phyloP scores from a whole-genome alignment of 805 yeast genomes.

The Yarrowia yakushimensis region DNA sequence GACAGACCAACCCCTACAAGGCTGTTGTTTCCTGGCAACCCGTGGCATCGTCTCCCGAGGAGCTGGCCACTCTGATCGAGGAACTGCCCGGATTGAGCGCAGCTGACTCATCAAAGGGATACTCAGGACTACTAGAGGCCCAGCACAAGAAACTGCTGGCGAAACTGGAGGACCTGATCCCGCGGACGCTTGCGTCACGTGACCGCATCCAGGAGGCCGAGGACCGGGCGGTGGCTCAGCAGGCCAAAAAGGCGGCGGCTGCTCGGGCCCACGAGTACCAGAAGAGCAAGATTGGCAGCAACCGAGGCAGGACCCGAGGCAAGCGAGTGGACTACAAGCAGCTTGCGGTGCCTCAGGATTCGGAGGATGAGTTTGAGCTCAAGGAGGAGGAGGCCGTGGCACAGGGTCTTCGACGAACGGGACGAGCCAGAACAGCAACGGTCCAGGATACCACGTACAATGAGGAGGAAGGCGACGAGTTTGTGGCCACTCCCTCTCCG shows the following conservation, averaged over 20 bases:
- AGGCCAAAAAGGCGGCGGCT: constrained; percentile 4
- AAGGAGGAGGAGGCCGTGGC: neutral
- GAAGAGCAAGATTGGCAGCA: neutral
- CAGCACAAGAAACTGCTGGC: neutral
- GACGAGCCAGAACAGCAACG: neutral
- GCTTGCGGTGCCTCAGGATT: neutral
- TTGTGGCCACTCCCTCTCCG: neutral
- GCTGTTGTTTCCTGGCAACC: neutral
- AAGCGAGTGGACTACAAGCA: constrained; percentile 7
- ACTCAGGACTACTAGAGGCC: neutral
- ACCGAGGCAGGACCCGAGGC: constrained; percentile 18
- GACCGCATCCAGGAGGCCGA: constrained; percentile 6
- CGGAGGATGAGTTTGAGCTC: constrained; percentile 2
- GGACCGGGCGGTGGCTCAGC: neutral
- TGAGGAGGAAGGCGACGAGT: neutral
- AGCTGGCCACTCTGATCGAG: neutral
- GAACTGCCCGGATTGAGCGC: neutral
- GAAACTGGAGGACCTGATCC: constrained; percentile 12
- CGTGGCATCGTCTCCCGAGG: constrained; percentile 13
- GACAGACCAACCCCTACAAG: constrained; percentile 17
- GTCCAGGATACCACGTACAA: neutral
- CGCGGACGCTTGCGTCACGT: neutral
- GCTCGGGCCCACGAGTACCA: neutral
- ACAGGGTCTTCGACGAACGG: neutral
- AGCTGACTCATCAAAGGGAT: neutral